phyloP scores from a whole-genome alignment of 805 yeast genomes.

The Komagataella pastoris region DNA sequence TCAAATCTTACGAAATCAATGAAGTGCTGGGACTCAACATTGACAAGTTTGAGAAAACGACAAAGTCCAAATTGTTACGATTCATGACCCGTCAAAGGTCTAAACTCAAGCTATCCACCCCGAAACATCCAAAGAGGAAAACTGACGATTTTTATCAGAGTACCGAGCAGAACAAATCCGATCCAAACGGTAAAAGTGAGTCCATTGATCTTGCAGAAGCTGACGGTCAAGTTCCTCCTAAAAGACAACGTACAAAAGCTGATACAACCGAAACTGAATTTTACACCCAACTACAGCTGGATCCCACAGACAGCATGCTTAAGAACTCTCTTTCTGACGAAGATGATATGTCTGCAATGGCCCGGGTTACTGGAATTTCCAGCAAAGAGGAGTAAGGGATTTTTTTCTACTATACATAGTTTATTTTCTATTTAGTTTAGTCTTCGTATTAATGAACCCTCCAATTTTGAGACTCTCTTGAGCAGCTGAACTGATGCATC shows the following conservation, averaged over 20 bases:
- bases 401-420: background rate
- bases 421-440: background rate
- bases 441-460: constrained; percentile 7
- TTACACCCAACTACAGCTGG: background rate
- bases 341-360: background rate
- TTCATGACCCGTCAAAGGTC: background rate
- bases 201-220: background rate
- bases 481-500: constrained; percentile 48
- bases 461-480: constrained; percentile 33
- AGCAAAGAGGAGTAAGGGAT: background rate
- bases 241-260: background rate
- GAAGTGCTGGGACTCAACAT: background rate
- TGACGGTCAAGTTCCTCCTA: background rate
- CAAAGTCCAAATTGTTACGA: background rate
- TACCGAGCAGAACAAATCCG: background rate
- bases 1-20: background rate
- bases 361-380: background rate
- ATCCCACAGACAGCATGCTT: background rate
- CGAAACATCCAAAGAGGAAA: background rate
- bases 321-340: background rate
- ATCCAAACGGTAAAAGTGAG: background rate
- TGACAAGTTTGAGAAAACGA: background rate
- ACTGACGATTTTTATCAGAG: background rate
- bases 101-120: background rate
- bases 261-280: background rate